A percentile compares a stretch with the other conserved stretches of the same genome.
Conservation (phyloP, 2,329 filamentous ascomycete species). For the Aspergillus pseudoviridinutans region DNA sequence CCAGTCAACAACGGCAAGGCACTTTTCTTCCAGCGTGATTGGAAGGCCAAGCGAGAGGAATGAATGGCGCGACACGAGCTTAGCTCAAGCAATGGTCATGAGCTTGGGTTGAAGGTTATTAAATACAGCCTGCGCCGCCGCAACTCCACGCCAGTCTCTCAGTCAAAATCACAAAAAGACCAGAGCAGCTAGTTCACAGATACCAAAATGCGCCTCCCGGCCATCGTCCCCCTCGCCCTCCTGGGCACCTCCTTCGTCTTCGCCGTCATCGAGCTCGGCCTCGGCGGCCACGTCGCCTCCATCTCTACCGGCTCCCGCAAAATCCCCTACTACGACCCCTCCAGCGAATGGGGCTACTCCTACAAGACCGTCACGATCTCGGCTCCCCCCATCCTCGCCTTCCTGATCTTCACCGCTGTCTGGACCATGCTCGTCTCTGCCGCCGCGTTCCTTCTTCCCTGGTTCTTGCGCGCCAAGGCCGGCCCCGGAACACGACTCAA, state of each 20-base stretch:
- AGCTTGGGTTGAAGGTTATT: neutral
- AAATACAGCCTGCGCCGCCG: neutral
- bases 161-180: too few relatives aligned
- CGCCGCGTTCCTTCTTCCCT: constrained; percentile 19
- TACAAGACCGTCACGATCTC: constrained; percentile 11
- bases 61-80: neutral
- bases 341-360: constrained; percentile 5
- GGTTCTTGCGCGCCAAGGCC: constrained; percentile 15
- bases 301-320: constrained; percentile 2
- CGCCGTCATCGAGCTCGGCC: constrained; percentile 26
- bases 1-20: neutral
- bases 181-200: too few relatives aligned
- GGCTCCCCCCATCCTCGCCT: constrained; percentile 19
- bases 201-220: constrained; percentile 11
- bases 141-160: neutral
- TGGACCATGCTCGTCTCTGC: constrained; percentile 24
- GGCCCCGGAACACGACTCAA: constrained; percentile 15
- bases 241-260: constrained; percentile 21
- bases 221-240: constrained; percentile 21
- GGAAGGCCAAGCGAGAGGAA: neutral
- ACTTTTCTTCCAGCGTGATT: neutral
- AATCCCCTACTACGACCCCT: neutral
- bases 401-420: constrained; percentile 22
- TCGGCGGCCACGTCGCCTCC: constrained; percentile 18
- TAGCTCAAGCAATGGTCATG: neutral